Conservation (phyloP, 2,329 filamentous ascomycete species). For the Byssoonygena ceratinophila region DNA sequence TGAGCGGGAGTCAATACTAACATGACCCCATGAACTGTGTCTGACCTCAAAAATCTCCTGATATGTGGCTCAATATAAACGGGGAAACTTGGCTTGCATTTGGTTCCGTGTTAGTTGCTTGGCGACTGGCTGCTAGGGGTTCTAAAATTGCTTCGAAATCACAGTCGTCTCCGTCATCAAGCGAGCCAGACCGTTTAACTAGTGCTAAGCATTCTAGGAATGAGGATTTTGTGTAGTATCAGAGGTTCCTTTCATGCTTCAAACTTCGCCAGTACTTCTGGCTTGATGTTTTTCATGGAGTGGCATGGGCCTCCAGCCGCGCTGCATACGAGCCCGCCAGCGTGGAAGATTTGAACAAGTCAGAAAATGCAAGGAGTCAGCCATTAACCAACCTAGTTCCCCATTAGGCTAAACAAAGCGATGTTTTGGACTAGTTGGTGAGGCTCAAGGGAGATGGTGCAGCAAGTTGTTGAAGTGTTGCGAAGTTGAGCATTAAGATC, state of each 20-base stretch:
- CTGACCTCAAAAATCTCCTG: neutral
- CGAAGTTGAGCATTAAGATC: neutral
- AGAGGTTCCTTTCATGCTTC: neutral
- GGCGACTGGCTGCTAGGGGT: neutral
- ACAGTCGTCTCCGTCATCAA: neutral
- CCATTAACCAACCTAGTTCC: neutral
- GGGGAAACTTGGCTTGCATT: constrained; percentile 2
- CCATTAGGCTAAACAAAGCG: neutral
- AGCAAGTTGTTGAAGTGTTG: neutral
- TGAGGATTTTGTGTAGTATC: too few relatives aligned
- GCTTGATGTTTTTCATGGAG: neutral
- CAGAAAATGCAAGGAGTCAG: neutral
- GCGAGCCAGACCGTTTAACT: neutral
- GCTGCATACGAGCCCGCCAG: neutral
- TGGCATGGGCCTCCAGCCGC: constrained; percentile 3
- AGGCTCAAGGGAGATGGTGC: neutral
- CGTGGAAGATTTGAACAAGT: neutral
- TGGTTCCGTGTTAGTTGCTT: neutral
- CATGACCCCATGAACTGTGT: too few relatives aligned
- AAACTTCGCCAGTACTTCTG: neutral
- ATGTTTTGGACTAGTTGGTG: neutral
- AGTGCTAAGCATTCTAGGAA: neutral
- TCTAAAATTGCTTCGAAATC: neutral
- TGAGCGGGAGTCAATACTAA: too few relatives aligned
- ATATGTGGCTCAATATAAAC: constrained; percentile 1